These are phyloP conservation scores for Tulasnella sp. DNA, from an alignment of 768 basidiomycete genomes.

Conservation along the genomic window DNA sequence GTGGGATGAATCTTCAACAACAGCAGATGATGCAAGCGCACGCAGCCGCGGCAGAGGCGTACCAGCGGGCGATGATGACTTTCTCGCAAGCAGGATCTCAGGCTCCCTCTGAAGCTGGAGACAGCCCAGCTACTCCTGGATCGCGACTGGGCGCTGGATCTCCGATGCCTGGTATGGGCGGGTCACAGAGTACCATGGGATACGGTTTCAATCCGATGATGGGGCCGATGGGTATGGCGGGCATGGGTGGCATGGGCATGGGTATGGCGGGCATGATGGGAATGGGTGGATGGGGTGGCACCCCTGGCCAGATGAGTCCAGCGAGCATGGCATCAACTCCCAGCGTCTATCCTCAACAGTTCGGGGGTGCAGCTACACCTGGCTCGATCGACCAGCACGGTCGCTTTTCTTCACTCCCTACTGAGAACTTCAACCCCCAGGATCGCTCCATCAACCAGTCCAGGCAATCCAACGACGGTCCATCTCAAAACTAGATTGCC, in stretches of 20 bases:
- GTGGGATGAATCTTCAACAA: constrained; percentile 28
- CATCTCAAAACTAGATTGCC: neutral
- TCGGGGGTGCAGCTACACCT: neutral
- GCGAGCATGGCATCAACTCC: neutral
- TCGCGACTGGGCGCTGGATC: constrained; percentile 9
- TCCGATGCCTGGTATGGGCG: constrained; percentile 18
- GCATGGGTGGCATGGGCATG: constrained; percentile 26
- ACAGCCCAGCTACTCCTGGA: constrained; percentile 2
- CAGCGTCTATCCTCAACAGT: neutral
- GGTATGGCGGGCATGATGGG: constrained; percentile 25
- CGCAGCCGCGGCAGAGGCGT: constrained; percentile 69
- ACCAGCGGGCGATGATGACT: constrained; percentile 39
- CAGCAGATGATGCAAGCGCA: constrained; percentile 67
- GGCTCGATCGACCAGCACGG: neutral
- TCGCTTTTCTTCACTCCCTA: neutral
- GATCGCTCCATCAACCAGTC: constrained; percentile 8
- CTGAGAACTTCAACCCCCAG: neutral
- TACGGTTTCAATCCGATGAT: constrained; percentile 16
- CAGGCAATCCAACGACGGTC: neutral
- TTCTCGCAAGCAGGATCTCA: constrained; percentile 25
- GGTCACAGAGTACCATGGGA: neutral
- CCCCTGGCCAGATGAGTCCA: neutral
- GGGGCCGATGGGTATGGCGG: constrained; percentile 30
- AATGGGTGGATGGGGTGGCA: constrained; percentile 26
- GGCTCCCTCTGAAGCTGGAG: constrained; percentile 19